Evolutionary conservation across 1,284 basidiomycete species (phyloP).

Genomic region (Apiotrichum porosum): DNA sequence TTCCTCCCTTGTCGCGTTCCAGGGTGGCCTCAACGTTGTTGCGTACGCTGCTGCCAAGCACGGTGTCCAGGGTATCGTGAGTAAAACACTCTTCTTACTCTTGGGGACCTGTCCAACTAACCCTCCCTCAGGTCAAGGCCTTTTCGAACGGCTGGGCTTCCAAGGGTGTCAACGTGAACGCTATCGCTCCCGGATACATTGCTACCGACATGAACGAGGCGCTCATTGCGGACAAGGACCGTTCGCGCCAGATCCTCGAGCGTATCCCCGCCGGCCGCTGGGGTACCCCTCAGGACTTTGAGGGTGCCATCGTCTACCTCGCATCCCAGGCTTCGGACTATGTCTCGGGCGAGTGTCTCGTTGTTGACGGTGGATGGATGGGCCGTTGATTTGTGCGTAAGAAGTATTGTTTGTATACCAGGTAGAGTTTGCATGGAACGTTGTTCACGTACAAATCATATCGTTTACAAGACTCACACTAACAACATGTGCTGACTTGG

Average conservation of each 20-base stretch:
- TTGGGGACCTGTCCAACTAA: too few species aligned
- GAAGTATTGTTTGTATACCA: too few species aligned
- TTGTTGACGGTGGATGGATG: slow-evolving; percentile 51
- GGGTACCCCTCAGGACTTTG: slow-evolving; percentile 84
- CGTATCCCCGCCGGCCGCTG: slow-evolving; percentile 87
- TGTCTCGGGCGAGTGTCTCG: slow-evolving; percentile 70
- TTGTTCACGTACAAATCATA: too few species aligned
- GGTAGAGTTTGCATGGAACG: too few species aligned
- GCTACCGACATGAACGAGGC: slow-evolving; percentile 63
- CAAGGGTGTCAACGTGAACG: slow-evolving; percentile 82
- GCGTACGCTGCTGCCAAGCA: slow-evolving; percentile 87
- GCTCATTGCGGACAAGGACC: slow-evolving; percentile 45
- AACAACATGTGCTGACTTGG: too few species aligned
- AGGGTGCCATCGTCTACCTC: slow-evolving; percentile 84
- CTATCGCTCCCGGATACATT: slow-evolving; percentile 86
- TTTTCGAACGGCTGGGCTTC: slow-evolving; percentile 64
- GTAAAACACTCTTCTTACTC: too few species aligned
- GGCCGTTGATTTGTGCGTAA: slow-evolving; percentile 13
- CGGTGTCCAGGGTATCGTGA: slow-evolving; percentile 70
- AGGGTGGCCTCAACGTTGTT: slow-evolving; percentile 71
- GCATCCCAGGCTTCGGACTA: slow-evolving; percentile 82
- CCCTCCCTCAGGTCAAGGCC: slow-evolving; percentile 41
- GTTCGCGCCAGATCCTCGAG: slow-evolving; percentile 79
- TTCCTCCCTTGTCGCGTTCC: slow-evolving; percentile 48
- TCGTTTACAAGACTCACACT: too few species aligned